Base-by-base conservation (phyloP, 2,329 filamentous ascomycete genomes). In the Paraconiothyrium brasiliense region DNA sequence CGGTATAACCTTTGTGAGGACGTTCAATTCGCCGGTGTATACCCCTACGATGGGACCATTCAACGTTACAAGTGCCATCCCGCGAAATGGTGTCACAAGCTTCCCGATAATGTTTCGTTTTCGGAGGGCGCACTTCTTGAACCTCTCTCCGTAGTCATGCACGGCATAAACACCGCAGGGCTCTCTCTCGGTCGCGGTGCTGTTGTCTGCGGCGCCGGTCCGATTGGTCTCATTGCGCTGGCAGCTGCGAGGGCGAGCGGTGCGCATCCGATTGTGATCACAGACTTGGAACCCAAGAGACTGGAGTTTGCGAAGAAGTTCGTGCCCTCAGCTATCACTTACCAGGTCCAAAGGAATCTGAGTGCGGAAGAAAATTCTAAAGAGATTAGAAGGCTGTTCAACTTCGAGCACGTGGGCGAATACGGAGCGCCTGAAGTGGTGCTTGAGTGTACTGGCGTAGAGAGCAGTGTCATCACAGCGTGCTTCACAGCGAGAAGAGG, bases 381-480 rank as follows among this genome's bases (percentile, higher is more conserved):
- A 59, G 80, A 78, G 10, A 87, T 89, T 60, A 78, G 86, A 50
- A 74, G 76, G n/a, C 62, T 89, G 6, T 89, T 88, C 65, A 84
- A 84, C 8, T 65, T 69, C 14, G 71, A 67, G 22, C 60, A 64
- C 0, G 79, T 66, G 9, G 71, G 81, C 6, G 86, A 89, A 67
- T 89, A 89, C 67, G 77, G 78, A 11, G 85, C 86, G 30, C 88
- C 88, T 0, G 80, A 84, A 13, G 84, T 84, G 0, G 84, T 89
- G 2, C 80, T 90, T 2, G 89, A 90, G 75, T 91, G 89, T 66
- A 91, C 88, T 0, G 88, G 89, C 0, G 84, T 90, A 0, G 87
- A 91, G 76, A 87, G 83, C 67, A 89, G 86, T 67, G 81, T 90
- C 9, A 80, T 83, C 62, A 88, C 87, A 3, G 88, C 86, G 1